These are phyloP conservation scores for Colletotrichum gloeosporioides DNA, from an alignment of 2,329 filamentous ascomycete genomes.

Conservation along the genomic window DNA sequence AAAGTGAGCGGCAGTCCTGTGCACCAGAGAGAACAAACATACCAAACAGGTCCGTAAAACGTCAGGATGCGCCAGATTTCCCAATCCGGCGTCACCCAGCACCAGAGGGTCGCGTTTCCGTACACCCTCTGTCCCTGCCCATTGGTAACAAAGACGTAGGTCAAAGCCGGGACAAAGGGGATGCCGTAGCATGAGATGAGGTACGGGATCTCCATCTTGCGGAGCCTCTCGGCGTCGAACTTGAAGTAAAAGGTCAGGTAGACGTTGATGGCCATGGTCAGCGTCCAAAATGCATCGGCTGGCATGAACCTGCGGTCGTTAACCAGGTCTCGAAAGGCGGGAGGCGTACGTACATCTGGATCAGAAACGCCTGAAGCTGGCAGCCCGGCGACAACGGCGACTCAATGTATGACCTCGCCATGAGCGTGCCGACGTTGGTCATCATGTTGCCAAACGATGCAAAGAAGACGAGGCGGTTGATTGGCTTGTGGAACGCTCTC, in stretches of 20 bases:
- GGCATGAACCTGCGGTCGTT: slow-evolving; percentile 71
- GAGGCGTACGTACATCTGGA: slow-evolving; percentile 75
- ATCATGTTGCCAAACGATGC: slow-evolving; percentile 83
- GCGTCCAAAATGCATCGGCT: slow-evolving; percentile 77
- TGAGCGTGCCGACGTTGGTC: slow-evolving; percentile 77
- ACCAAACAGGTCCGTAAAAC: slow-evolving; percentile 79
- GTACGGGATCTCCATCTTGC: slow-evolving; percentile 74
- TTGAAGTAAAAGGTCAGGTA: slow-evolving; percentile 81
- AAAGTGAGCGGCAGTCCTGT: slow-evolving; percentile 17
- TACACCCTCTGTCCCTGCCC: slow-evolving; percentile 64
- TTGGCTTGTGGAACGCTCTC: slow-evolving; percentile 79
- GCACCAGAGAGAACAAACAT: slow-evolving; percentile 26
- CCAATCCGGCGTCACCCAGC: slow-evolving; percentile 74
- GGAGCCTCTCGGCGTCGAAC: slow-evolving; percentile 69
- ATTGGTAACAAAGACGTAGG: slow-evolving; percentile 69
- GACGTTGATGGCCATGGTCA: slow-evolving; percentile 85
- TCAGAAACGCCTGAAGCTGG: slow-evolving; percentile 78
- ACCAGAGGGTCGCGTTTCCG: slow-evolving; percentile 80
- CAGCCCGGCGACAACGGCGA: slow-evolving; percentile 58
- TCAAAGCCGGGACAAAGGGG: slow-evolving; percentile 71
- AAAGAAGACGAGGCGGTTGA: slow-evolving; percentile 85
- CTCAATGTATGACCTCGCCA: slow-evolving; percentile 66
- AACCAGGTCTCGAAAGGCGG: background rate
- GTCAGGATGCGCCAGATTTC: slow-evolving; percentile 75
- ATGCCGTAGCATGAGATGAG: slow-evolving; percentile 74